Evolutionary conservation across 208 protist genomes (phyloP).

Genomic region (Wallacemonas sp.): DNA sequence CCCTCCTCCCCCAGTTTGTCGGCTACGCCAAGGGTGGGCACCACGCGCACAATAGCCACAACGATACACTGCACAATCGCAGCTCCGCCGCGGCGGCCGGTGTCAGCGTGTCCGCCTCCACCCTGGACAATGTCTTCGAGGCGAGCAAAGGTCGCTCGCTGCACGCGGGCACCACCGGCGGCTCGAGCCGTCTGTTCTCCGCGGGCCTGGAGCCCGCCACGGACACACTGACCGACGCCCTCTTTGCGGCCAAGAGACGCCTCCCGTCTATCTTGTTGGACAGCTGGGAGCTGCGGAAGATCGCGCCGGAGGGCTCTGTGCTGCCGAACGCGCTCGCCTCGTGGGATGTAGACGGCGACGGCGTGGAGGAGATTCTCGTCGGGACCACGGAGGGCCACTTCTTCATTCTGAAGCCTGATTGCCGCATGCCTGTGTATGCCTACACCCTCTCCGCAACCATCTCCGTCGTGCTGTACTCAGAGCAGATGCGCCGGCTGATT

Average conservation of each 20-base stretch:
- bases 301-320: slow-evolving; percentile 77
- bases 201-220: background rate
- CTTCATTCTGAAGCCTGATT: slow-evolving; percentile 73
- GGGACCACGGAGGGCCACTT: slow-evolving; percentile 86
- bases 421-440: slow-evolving; percentile 60
- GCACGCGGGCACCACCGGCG: background rate
- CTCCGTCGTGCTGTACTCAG: slow-evolving; percentile 79
- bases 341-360: slow-evolving; percentile 81
- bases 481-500: slow-evolving; percentile 45
- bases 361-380: slow-evolving; percentile 80
- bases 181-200: background rate
- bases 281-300: slow-evolving; percentile 86
- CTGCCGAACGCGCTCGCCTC: slow-evolving; percentile 77
- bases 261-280: slow-evolving; percentile 74
- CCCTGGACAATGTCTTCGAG: background rate
- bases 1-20: background rate
- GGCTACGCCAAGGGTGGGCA: background rate
- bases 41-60: background rate
- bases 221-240: background rate
- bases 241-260: slow-evolving; percentile 13
- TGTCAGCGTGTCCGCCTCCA: slow-evolving; percentile 6
- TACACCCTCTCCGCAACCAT: slow-evolving; percentile 78
- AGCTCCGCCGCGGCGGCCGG: background rate
- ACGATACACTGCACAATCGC: background rate
- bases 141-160: slow-evolving; percentile 7